phyloP scores from a whole-genome alignment of 352 stramenopile genomes.

The Thalassiosira mediterranea region DNA sequence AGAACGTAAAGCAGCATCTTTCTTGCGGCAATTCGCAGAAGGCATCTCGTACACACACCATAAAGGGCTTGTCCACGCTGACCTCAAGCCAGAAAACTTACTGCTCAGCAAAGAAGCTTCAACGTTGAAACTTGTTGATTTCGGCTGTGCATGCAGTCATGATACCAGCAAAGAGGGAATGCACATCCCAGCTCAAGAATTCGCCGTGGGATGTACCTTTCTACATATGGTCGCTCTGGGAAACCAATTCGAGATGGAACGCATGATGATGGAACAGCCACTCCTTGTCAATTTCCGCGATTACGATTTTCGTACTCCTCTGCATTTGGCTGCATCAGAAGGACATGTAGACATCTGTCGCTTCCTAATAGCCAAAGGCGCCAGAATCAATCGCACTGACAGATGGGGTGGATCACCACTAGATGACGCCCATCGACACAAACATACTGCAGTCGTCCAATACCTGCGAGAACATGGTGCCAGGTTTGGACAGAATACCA shows the following conservation, averaged over 20 bases:
- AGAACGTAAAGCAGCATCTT: slow-evolving; percentile 62
- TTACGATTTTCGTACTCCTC: slow-evolving; percentile 65
- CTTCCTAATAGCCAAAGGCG: slow-evolving; percentile 39
- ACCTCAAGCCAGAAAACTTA: slow-evolving; percentile 90
- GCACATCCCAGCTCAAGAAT: slow-evolving; percentile 16
- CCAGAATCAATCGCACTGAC: slow-evolving; percentile 44
- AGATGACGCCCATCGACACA: slow-evolving; percentile 54
- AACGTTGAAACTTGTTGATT: slow-evolving; percentile 33
- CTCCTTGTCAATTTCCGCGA: slow-evolving; percentile 44
- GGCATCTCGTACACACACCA: slow-evolving; percentile 87
- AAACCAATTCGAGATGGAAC: slow-evolving; percentile 28
- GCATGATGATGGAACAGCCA: slow-evolving; percentile 19
- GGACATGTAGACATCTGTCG: slow-evolving; percentile 55
- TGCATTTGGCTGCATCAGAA: slow-evolving; percentile 66
- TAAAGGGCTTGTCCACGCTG: slow-evolving; percentile 88
- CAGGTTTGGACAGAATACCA: slow-evolving; percentile 38
- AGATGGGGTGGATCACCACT: slow-evolving; percentile 64
- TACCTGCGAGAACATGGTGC: slow-evolving; percentile 34
- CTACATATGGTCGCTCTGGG: slow-evolving; percentile 20
- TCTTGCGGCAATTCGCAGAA: slow-evolving; percentile 49
- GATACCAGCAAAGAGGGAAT: slow-evolving; percentile 16
- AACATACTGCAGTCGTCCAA: slow-evolving; percentile 24
- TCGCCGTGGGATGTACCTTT: slow-evolving; percentile 17
- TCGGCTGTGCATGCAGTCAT: slow-evolving; percentile 26
- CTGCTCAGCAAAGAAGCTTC: slow-evolving; percentile 46